These are phyloP conservation scores for Suillus tomentosus DNA, from an alignment of 768 basidiomycete genomes.

Conservation along the genomic window DNA sequence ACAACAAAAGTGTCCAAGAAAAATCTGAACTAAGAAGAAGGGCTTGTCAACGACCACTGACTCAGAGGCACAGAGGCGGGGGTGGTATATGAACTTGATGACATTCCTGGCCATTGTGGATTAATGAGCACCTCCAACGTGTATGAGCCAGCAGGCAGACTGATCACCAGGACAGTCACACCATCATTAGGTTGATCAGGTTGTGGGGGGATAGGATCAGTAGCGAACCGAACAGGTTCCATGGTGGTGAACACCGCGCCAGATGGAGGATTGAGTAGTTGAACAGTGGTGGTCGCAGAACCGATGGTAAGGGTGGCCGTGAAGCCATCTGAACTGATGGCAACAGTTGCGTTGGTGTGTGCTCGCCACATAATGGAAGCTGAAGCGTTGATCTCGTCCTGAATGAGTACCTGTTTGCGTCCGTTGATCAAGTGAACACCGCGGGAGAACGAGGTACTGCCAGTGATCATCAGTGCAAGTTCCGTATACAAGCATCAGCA, in stretches of 20 bases:
- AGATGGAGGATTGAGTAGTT: constrained; percentile 64
- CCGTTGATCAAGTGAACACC: constrained; percentile 83
- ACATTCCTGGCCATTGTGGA: constrained; percentile 86
- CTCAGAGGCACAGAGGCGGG: constrained; percentile 72
- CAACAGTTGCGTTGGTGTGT: constrained; percentile 91
- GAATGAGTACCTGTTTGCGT: constrained; percentile 86
- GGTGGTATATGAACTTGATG: constrained; percentile 58
- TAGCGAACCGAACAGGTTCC: constrained; percentile 53
- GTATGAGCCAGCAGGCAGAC: constrained; percentile 64
- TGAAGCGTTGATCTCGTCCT: constrained; percentile 81
- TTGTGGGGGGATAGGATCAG: constrained; percentile 67
- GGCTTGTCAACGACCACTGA: constrained; percentile 79
- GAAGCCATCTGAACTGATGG: constrained; percentile 53
- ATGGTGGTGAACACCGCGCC: constrained; percentile 66
- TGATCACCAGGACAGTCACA: constrained; percentile 79
- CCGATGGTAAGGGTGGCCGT: constrained; percentile 78
- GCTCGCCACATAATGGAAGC: constrained; percentile 81
- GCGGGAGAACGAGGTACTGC: constrained; percentile 72
- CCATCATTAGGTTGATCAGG: constrained; percentile 77
- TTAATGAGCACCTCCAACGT: constrained; percentile 86
- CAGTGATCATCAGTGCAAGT: constrained; percentile 20
- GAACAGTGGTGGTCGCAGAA: constrained; percentile 63
- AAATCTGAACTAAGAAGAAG: constrained; percentile 45
- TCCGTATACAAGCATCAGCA: constrained; percentile 5
- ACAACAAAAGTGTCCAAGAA: constrained; percentile 8